Conservation (phyloP, 2,329 filamentous ascomycete species). For the Diplocarpon rosae region DNA sequence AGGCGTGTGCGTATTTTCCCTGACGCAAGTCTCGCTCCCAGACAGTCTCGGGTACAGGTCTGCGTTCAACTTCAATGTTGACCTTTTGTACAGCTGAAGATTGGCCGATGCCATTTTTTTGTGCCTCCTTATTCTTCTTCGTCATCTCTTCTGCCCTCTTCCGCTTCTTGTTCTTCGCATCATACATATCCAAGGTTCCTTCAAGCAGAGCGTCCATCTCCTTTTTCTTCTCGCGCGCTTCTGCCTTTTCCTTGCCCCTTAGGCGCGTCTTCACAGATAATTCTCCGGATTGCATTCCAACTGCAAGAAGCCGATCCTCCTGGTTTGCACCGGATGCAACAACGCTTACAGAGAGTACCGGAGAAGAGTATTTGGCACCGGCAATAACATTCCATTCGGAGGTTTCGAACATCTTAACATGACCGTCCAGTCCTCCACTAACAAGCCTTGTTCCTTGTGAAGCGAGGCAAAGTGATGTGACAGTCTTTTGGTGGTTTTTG, state of each 20-base stretch:
- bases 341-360: constrained; percentile 74
- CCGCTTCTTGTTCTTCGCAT: constrained; percentile 57
- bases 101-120: constrained; percentile 66
- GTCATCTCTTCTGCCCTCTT: constrained; percentile 47
- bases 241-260: constrained; percentile 67
- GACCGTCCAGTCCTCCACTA: constrained; percentile 83
- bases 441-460: constrained; percentile 73
- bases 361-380: constrained; percentile 84
- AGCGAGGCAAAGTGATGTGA: constrained; percentile 75
- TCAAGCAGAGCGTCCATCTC: constrained; percentile 75
- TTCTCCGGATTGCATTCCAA: constrained; percentile 91
- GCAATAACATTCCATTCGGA: constrained; percentile 93
- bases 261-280: constrained; percentile 83
- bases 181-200: constrained; percentile 68
- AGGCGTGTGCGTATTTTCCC: constrained; percentile 62
- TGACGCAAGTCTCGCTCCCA: constrained; percentile 80
- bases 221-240: constrained; percentile 65
- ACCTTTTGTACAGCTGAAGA: constrained; percentile 68
- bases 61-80: constrained; percentile 56
- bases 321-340: constrained; percentile 55
- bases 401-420: constrained; percentile 95
- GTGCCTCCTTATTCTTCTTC: constrained; percentile 55
- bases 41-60: constrained; percentile 51
- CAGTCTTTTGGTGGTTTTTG: constrained; percentile 94
- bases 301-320: constrained; percentile 85